Evolutionary conservation across 2,329 filamentous ascomycete genomes (phyloP), one percentile per base, ranked within the genome.

Genomic region (Pseudogymnoascus sp.): DNA sequence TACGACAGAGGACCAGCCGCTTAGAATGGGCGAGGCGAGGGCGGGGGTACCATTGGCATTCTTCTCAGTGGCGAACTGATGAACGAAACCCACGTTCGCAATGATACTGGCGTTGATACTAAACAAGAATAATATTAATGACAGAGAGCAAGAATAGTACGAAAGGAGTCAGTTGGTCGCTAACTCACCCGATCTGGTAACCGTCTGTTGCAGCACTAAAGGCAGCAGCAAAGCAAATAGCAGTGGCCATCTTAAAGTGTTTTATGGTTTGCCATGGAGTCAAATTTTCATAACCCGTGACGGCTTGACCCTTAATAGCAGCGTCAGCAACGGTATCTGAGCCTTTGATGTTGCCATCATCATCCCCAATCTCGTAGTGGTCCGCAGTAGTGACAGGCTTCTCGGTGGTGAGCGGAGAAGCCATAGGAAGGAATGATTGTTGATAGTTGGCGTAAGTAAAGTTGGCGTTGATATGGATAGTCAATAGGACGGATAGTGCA

Each of bases 101-200:
- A 68, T 61, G 31, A 68, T 69, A 3, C 66, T 66, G 16, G 63
- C 65, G 61, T 68, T 69, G 31, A 69, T 61, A 40, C 71, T 68
- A 64, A 75, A 61, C 56, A n/a, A 61, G 16, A 24, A 22, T 26
- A 59, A 31, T 56, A 16, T 19, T 19, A 26, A 26, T 31, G n/a
- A 28, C n/a, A 22, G 11, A 16, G 24, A 14, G 4, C 43, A 62
- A 22, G 61, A 2, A 19, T 19, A 41, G 7, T 19, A 41, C 38
- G 16, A 41, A 56, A 56, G n/a, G n/a, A 33, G 38, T 14, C 8
- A 4, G 35, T 6, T 41, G 6, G 16, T n/a, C 4, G 24, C 31
- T n/a, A 26, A 65, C 67, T 59, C 35, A 71, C 70, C 68, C 71
- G 26, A 72, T 69, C 64, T 72, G 71, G 40, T 71, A 72, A 2